Percentiles rank a stretch among this genome's conserved stretches.
Evolutionary conservation across 108 stramenopile genomes (phyloP).

Genomic region (Asterionellopsis glacialis): DNA sequence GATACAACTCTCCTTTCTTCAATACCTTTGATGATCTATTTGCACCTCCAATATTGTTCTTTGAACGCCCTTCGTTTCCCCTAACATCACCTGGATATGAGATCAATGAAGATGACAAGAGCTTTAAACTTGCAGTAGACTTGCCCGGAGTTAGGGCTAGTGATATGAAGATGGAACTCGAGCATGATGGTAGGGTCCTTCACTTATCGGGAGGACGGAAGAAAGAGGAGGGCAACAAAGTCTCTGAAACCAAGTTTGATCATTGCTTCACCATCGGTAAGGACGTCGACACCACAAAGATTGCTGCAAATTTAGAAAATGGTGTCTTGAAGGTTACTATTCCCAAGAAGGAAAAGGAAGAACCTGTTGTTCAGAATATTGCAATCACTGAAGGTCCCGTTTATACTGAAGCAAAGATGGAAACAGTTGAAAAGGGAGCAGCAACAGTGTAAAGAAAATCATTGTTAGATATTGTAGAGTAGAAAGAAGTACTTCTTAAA

Average conservation of each 20-base stretch:
- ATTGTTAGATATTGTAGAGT: too few relatives aligned
- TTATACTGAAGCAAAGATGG: background rate
- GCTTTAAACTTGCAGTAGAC: constrained; percentile 51
- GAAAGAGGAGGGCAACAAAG: background rate
- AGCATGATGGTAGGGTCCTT: constrained; percentile 29
- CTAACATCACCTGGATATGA: constrained; percentile 45
- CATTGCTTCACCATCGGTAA: background rate
- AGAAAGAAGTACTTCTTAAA: too few relatives aligned
- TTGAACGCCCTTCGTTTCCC: background rate
- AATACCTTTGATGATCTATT: background rate
- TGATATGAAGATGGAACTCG: constrained; percentile 51
- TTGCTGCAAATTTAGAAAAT: constrained; percentile 11
- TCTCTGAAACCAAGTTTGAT: background rate
- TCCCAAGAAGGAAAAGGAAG: constrained; percentile 11
- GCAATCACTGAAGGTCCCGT: background rate
- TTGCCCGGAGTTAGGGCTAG: constrained; percentile 56
- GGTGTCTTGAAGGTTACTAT: constrained; percentile 18
- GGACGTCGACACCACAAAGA: constrained; percentile 4
- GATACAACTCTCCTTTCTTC: background rate
- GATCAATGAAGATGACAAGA: constrained; percentile 52
- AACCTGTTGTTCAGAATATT: background rate
- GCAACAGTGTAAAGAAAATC: too few relatives aligned
- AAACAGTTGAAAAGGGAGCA: background rate
- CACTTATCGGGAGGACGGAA: constrained; percentile 12
- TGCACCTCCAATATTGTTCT: background rate